A percentile compares a stretch with the other conserved stretches of the same genome.
Evolutionary conservation across 306 rosid species (phyloP).

Genomic region (Trifolium subterraneum): DNA sequence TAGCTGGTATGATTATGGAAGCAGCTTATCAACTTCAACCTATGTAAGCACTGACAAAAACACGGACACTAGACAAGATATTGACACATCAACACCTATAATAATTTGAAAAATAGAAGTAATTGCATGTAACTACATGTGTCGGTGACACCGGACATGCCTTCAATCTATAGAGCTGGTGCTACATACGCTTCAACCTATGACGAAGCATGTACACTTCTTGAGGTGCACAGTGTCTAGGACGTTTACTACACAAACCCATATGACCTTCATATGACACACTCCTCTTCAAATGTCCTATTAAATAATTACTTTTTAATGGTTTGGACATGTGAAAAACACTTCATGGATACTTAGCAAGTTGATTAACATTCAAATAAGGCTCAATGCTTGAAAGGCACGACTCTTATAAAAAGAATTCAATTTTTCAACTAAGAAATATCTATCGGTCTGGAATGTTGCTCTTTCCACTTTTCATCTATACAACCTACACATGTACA

Average conservation of each 20-base stretch:
- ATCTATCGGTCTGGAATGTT: neutral
- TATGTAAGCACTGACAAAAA: neutral
- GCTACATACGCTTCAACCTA: neutral
- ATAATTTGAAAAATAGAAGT: neutral
- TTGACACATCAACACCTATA: neutral
- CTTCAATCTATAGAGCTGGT: too few species aligned
- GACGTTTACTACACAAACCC: neutral
- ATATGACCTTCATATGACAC: neutral
- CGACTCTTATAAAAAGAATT: neutral
- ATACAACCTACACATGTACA: neutral
- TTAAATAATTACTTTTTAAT: slow-evolving; percentile 10
- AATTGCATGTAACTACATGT: too few species aligned
- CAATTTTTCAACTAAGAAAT: neutral
- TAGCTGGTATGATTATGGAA: slow-evolving; percentile 9
- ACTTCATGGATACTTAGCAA: neutral
- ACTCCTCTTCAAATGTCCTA: slow-evolving; percentile 1
- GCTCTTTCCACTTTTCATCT: slow-evolving; percentile 1
- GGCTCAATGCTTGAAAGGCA: neutral
- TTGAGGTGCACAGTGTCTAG: neutral
- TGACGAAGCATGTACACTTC: slow-evolving; percentile 2
- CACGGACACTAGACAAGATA: neutral
- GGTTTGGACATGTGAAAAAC: neutral
- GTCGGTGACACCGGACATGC: too few species aligned
- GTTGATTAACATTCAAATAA: neutral
- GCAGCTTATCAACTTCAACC: slow-evolving; percentile 18